Evolutionary conservation across 371 early-diverging fungal species (phyloP), one percentile per base, ranked within the genome.

Genomic region (Conidiobolus coronatus): DNA sequence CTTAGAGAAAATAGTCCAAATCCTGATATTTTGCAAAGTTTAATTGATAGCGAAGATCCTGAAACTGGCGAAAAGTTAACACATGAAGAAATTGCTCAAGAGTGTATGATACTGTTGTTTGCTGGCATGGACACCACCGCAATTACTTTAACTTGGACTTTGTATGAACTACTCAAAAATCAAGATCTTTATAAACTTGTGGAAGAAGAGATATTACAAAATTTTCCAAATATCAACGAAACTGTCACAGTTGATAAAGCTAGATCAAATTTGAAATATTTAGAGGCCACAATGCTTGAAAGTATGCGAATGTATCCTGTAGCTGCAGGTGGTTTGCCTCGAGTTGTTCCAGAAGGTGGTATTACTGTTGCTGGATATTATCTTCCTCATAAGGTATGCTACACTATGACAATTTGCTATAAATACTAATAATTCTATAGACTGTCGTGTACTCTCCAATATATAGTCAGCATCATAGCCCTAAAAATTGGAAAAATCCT

Each of bases 261-360:
- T 17, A 61, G 58, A 37, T n/a, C 23, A 8, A 45, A 55, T 40
- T 55, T 56, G 24, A 45, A 49, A 19, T 58, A 61, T 20, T 45
- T 61, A 23, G 58, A 58, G 13, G 61, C 58, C 1, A 53, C 53
- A 1, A 53, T 61, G 11, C 37, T 51, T 14, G 61, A 61, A 40
- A 55, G 48, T 5, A 15, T 61, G 29, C 53, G 61, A n/a, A 20
- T 55, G 18, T 43, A 41, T 33, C 57, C 61, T 13, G 50, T 53
- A 4, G 38, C 54, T 40, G 42, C 43, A 5, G 50, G 43, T 11
- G 52, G 53, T 12, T 17, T 60, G 9, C 35, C 37, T 6, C 35
- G 55, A n/a, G 39, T 42, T 20, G 33, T 40, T 19, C 48, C 55
- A 12, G 18, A 34, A 22, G 20, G 43, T 18, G 55, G 51, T 13